A percentile compares a stretch with the other conserved stretches of the same genome.
Conservation (phyloP, 805 yeast species). For the Lipomyces yamanashiensis region DNA sequence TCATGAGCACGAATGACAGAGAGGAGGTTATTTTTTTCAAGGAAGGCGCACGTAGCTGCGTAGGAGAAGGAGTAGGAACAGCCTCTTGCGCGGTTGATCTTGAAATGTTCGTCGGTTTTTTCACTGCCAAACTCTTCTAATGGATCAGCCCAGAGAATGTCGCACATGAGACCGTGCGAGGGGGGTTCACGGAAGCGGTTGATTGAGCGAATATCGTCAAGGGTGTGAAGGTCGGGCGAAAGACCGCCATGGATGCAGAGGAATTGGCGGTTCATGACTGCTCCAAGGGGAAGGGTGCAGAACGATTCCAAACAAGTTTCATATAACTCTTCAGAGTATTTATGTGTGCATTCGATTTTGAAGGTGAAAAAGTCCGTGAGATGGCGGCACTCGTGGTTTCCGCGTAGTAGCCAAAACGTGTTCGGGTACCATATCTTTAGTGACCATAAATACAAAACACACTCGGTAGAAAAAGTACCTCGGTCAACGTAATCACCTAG, state of each 20-base stretch:
- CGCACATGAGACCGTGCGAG: conserved; percentile 91
- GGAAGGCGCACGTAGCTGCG: conserved; percentile 76
- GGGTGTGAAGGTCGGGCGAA: conserved; percentile 76
- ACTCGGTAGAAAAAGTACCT: conserved; percentile 85
- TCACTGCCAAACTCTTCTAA: conserved; percentile 82
- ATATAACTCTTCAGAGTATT: conserved; percentile 69
- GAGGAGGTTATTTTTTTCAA: conserved; percentile 75
- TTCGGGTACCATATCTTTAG: conserved; percentile 76
- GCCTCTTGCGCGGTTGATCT: conserved; percentile 78
- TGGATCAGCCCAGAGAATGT: conserved; percentile 95
- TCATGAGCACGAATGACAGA: conserved; percentile 95
- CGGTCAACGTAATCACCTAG: conserved; percentile 96
- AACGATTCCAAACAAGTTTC: conserved; percentile 77
- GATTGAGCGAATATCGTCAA: conserved; percentile 69
- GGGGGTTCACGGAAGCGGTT: conserved; percentile 93
- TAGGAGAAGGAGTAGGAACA: conserved; percentile 91
- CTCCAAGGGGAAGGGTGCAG: conserved; percentile 87
- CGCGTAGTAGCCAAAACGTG: conserved; percentile 81
- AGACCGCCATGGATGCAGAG: conserved; percentile 97
- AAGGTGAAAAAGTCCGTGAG: conserved; percentile 93
- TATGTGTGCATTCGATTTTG: conserved; percentile 85
- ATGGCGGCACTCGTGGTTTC: conserved; percentile 94
- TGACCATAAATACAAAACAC: conserved; percentile 68
- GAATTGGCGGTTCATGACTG: conserved; percentile 90
- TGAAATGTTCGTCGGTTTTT: conserved; percentile 50